A percentile compares a stretch with the other conserved stretches of the same genome.
phyloP scores from a whole-genome alignment of 2,329 filamentous ascomycete genomes.

The Fusarium piperis region DNA sequence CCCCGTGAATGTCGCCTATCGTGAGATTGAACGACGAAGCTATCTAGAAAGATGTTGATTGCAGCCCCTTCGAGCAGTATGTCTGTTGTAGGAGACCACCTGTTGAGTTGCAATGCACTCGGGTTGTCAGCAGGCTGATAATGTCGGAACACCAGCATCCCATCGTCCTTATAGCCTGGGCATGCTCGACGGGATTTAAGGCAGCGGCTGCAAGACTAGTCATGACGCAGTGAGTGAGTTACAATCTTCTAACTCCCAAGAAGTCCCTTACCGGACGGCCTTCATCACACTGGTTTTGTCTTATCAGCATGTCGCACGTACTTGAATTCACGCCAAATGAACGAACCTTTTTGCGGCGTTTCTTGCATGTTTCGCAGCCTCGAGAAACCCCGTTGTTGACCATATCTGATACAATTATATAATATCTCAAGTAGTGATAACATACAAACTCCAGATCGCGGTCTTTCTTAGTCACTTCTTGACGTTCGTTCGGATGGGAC shows the following conservation, averaged over 20 bases:
- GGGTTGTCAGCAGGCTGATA: background rate
- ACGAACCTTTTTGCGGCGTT: background rate
- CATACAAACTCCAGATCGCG: background rate
- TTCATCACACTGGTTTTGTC: background rate
- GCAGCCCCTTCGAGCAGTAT: background rate
- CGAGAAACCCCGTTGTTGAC: background rate
- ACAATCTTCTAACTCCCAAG: too few species aligned
- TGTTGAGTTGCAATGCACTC: background rate
- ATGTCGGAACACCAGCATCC: background rate
- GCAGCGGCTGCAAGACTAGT: background rate
- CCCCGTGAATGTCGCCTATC: background rate
- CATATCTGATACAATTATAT: background rate
- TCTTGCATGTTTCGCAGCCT: background rate
- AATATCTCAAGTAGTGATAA: background rate
- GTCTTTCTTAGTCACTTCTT: background rate
- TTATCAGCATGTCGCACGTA: background rate
- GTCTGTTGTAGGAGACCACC: background rate
- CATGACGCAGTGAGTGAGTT: background rate
- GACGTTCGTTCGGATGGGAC: background rate
- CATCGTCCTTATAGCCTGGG: background rate
- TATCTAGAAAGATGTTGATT: background rate
- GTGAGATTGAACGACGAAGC: background rate
- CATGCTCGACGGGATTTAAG: background rate
- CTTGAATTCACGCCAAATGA: background rate
- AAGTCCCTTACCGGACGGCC: background rate